Percentiles rank a stretch among this genome's conserved stretches.
Conservation (phyloP, 2,329 filamentous ascomycete species). For the Chaetomiaceae sp. region DNA sequence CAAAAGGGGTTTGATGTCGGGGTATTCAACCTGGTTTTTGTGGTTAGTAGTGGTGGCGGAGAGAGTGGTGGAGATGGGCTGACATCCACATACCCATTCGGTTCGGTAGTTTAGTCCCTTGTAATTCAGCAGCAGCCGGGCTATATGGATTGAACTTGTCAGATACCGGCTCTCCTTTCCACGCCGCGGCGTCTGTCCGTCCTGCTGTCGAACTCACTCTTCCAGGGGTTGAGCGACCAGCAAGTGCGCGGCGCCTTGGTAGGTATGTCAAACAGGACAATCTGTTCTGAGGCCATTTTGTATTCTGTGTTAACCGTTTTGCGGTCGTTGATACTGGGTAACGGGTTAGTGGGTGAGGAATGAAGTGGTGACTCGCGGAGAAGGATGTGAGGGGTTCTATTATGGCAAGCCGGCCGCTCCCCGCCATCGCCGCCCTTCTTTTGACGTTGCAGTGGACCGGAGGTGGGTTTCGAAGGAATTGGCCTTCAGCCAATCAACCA, state of each 20-base stretch:
- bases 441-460: conserved; percentile 4
- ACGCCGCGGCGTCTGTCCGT: too few species aligned
- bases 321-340: not conserved
- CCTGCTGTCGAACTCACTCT: conserved; percentile 43
- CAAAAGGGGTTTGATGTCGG: conserved; percentile 55
- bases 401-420: not conserved
- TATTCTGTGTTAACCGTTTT: too few species aligned
- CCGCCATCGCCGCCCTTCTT: not conserved
- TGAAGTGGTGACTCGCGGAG: not conserved
- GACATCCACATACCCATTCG: conserved; percentile 46
- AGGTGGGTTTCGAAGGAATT: too few species aligned
- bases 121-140: conserved; percentile 62
- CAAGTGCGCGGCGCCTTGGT: conserved; percentile 43
- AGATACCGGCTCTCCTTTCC: too few species aligned
- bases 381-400: not conserved
- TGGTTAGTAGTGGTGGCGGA: not conserved
- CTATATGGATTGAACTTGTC: conserved; percentile 38
- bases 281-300: conserved; percentile 36
- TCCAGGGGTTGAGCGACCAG: conserved; percentile 71
- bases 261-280: conserved; percentile 61
- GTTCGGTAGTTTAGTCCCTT: conserved; percentile 65
- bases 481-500: too few species aligned
- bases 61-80: not conserved
- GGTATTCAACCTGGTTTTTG: conserved; percentile 52
- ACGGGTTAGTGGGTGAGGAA: not conserved